Evolutionary conservation across 2,329 filamentous ascomycete genomes (phyloP).

Genomic region (Diplocarpon rosae): DNA sequence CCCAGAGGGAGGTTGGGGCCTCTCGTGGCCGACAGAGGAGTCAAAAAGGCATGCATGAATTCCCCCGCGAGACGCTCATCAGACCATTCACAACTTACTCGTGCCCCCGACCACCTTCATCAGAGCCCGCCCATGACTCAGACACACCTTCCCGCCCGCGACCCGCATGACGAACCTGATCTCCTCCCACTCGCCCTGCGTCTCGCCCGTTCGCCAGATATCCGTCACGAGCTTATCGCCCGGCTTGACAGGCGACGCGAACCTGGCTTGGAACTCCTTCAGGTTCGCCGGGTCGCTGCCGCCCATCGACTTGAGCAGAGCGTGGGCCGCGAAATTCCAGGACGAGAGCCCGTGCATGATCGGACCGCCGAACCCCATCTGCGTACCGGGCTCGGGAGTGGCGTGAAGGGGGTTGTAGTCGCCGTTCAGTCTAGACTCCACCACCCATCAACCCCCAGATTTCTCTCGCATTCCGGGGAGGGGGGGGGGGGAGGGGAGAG

Average conservation of each 20-base stretch:
- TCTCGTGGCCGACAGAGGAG: too few relatives aligned
- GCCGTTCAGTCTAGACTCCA: constrained; percentile 62
- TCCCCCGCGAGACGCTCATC: too few relatives aligned
- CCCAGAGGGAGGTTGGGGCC: too few relatives aligned
- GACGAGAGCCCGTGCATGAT: constrained; percentile 87
- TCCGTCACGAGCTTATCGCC: constrained; percentile 73
- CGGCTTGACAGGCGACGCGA: constrained; percentile 73
- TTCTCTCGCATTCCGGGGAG: too few relatives aligned
- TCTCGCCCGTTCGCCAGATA: constrained; percentile 67
- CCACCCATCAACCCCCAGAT: not conserved
- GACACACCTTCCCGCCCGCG: constrained; percentile 68
- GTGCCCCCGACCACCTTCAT: constrained; percentile 33
- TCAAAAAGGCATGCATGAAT: too few relatives aligned
- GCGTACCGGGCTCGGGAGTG: constrained; percentile 69
- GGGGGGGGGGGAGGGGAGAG: too few relatives aligned
- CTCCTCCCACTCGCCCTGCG: constrained; percentile 65
- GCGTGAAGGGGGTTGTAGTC: constrained; percentile 93
- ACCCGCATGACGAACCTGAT: constrained; percentile 70
- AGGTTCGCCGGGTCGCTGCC: constrained; percentile 70
- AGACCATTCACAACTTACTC: constrained; percentile 19
- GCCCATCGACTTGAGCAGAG: constrained; percentile 61
- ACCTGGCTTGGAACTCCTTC: constrained; percentile 80
- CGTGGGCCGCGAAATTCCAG: constrained; percentile 72
- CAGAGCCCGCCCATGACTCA: constrained; percentile 77
- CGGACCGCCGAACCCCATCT: constrained; percentile 83